phyloP scores from a whole-genome alignment of 768 basidiomycete genomes.

The Psilocybe tampanensis region DNA sequence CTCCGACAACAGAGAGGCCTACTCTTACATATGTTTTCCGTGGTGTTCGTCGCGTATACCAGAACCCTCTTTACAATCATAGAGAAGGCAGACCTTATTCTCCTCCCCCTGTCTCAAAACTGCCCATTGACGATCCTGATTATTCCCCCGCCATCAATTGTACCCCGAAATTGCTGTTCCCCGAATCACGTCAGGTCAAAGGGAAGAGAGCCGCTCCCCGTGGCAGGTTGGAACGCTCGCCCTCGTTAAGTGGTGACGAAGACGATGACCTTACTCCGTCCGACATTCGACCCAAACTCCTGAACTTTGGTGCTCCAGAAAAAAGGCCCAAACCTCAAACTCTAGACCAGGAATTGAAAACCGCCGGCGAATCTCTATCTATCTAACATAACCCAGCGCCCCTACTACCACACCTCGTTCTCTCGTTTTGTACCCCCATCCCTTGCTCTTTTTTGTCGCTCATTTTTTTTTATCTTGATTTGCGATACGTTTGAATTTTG shows the following conservation, averaged over 20 bases:
- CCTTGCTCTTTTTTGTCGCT: neutral
- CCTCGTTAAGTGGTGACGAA: slow-evolving; percentile 25
- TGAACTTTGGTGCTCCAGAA: slow-evolving; percentile 23
- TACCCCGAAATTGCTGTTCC: slow-evolving; percentile 62
- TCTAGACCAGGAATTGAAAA: neutral
- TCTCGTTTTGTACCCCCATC: neutral
- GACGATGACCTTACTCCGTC: slow-evolving; percentile 10
- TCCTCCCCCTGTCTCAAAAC: slow-evolving; percentile 47
- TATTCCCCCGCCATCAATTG: slow-evolving; percentile 59
- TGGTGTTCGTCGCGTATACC: slow-evolving; percentile 61
- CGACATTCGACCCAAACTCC: slow-evolving; percentile 24
- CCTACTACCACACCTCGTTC: neutral
- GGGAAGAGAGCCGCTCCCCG: slow-evolving; percentile 2
- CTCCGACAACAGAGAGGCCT: slow-evolving; percentile 48
- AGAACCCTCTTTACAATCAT: slow-evolving; percentile 63
- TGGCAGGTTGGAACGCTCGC: slow-evolving; percentile 12
- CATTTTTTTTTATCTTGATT: neutral
- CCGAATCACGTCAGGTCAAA: slow-evolving; percentile 23
- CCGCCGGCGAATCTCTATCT: neutral
- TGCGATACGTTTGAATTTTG: neutral
- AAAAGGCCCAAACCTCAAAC: neutral
- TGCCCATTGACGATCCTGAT: slow-evolving; percentile 66
- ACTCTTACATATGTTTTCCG: slow-evolving; percentile 78
- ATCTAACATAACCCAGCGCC: neutral
- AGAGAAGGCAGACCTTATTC: slow-evolving; percentile 41